These are phyloP conservation scores for Logfia minima DNA, from an alignment of 129 eudicot species.

Conservation along the genomic window DNA sequence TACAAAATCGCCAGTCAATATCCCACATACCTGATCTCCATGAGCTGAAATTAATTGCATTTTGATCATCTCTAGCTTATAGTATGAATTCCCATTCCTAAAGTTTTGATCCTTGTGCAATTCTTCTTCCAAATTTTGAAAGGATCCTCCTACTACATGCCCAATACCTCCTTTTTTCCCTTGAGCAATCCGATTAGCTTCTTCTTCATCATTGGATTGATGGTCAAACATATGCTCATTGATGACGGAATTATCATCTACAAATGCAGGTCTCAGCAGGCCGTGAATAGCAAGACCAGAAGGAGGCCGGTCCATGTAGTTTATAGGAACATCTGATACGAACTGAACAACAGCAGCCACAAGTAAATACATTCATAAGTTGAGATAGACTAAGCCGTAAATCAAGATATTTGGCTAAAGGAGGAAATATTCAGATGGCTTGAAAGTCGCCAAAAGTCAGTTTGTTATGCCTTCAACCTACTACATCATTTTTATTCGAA, in stretches of 20 bases:
- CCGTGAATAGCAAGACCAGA: slow-evolving; percentile 81
- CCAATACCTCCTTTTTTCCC: neutral
- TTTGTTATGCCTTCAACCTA: neutral
- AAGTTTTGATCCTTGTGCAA: slow-evolving; percentile 56
- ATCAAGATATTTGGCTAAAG: neutral
- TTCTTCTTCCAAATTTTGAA: slow-evolving; percentile 41
- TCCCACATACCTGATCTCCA: slow-evolving; percentile 59
- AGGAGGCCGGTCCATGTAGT: slow-evolving; percentile 81
- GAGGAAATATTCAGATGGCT: neutral
- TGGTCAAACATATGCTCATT: slow-evolving; percentile 42
- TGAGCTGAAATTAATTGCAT: slow-evolving; percentile 67
- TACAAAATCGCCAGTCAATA: neutral
- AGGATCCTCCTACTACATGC: slow-evolving; percentile 7
- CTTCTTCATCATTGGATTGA: slow-evolving; percentile 33
- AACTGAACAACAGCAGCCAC: slow-evolving; percentile 41
- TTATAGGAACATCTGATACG: slow-evolving; percentile 66
- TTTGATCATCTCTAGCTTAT: slow-evolving; percentile 78
- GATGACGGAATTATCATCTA: slow-evolving; percentile 69
- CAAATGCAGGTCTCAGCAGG: slow-evolving; percentile 70
- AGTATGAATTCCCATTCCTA: slow-evolving; percentile 68
- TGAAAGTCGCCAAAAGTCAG: neutral
- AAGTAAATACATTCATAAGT: neutral
- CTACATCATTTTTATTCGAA: neutral
- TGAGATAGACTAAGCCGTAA: neutral
- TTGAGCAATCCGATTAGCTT: slow-evolving; percentile 23